Conservation (phyloP, 1,284 basidiomycete genomes). For the Cryptococcus sp. region DNA sequence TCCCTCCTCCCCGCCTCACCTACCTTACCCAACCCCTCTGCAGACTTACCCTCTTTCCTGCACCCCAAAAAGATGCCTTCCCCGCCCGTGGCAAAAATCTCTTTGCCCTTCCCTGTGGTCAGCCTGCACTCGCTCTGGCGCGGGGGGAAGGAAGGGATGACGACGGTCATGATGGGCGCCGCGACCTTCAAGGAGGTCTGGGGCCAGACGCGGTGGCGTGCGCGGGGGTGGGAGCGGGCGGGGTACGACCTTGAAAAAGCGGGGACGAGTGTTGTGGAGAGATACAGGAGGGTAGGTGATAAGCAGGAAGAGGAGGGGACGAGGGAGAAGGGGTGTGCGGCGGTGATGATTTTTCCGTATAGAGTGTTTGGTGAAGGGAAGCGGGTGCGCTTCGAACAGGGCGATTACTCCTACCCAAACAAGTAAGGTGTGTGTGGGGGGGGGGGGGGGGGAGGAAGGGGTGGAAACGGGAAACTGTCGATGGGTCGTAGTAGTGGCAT, state of each 20-base stretch:
- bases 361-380: slow-evolving; percentile 43
- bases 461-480: too few species aligned
- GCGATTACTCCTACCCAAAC: slow-evolving; percentile 41
- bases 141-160: slow-evolving; percentile 68
- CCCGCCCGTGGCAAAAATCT: slow-evolving; percentile 39
- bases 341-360: slow-evolving; percentile 44
- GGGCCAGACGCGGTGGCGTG: slow-evolving; percentile 40
- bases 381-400: slow-evolving; percentile 39
- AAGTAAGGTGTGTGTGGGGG: slow-evolving; percentile 3
- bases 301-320: background rate
- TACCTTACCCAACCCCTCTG: background rate
- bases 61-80: slow-evolving; percentile 34
- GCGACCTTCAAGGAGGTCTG: slow-evolving; percentile 70
- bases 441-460: background rate
- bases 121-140: slow-evolving; percentile 59
- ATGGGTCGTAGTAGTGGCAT: too few species aligned
- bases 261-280: background rate
- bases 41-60: slow-evolving; percentile 33
- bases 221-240: slow-evolving; percentile 34
- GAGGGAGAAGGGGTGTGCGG: slow-evolving; percentile 20
- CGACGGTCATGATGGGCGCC: slow-evolving; percentile 74
- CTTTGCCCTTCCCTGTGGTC: slow-evolving; percentile 41
- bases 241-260: slow-evolving; percentile 23
- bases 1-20: background rate
- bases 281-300: background rate